Evolutionary conservation across 2,329 filamentous ascomycete species (phyloP).

Genomic region (Calonectria honghensis): DNA sequence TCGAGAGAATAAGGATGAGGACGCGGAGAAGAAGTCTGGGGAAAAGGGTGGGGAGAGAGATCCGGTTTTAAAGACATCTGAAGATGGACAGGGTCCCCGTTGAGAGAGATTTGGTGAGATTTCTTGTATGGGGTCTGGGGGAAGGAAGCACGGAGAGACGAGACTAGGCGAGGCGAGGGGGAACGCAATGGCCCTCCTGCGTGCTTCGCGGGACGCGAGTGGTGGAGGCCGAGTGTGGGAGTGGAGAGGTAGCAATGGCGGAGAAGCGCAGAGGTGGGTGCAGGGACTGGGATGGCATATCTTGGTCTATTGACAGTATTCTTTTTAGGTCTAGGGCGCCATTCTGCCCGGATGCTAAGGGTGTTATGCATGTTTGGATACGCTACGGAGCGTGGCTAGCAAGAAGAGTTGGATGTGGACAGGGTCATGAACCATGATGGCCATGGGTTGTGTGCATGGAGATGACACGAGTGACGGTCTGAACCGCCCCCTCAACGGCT

Average conservation of each 20-base stretch:
- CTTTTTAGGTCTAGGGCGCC: conserved; percentile 28
- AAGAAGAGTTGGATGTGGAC: conserved; percentile 23
- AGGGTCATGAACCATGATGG: conserved; percentile 30
- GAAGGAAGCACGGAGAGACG: conserved; percentile 40
- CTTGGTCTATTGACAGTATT: conserved; percentile 41
- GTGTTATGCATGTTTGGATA: conserved; percentile 41
- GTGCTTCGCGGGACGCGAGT: conserved; percentile 30
- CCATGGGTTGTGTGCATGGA: conserved; percentile 34
- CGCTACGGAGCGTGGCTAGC: conserved; percentile 27
- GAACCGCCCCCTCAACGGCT: conserved; percentile 22
- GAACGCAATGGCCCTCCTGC: conserved; percentile 36
- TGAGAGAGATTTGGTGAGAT: conserved; percentile 41
- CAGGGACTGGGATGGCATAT: conserved; percentile 42
- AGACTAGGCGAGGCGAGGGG: conserved; percentile 39
- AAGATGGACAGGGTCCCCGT: conserved; percentile 38
- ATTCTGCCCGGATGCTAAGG: conserved; percentile 44
- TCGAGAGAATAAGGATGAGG: conserved; percentile 34
- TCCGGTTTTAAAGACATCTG: conserved; percentile 50
- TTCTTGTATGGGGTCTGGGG: conserved; percentile 40
- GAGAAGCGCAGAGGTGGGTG: conserved; percentile 49
- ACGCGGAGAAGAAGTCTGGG: conserved; percentile 43
- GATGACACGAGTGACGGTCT: conserved; percentile 36
- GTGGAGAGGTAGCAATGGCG: conserved; percentile 37
- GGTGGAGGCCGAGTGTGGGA: conserved; percentile 38
- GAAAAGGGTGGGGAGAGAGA: conserved; percentile 46